Base-by-base conservation (phyloP, 257 asterid species). In the Haberlea rhodopensis region DNA sequence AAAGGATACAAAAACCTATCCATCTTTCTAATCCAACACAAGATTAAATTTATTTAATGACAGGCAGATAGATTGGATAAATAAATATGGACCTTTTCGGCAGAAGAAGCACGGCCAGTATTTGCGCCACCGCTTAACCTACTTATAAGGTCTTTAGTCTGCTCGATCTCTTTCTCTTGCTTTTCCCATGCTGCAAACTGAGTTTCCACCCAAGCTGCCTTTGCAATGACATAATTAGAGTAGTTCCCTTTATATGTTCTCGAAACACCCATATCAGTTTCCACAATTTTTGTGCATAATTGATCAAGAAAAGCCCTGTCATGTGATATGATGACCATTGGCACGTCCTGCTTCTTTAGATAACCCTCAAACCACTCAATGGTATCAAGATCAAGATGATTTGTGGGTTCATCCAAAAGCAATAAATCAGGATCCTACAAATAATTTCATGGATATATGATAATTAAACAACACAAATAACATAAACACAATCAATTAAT, bases 291-390 rank as follows among this genome's bases (percentile, higher is more conserved):
- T 5, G 97, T 89, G 75, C 99, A 94, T 74, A 94, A 32, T 73
- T 89, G 97, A 65, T 94, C 99, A 20, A 94, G 97, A 74, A 94
- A 87, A 73, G 99, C 99, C 79, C 97, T 82, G 57, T 94, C 99
- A 60, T 94, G 99, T 46, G 99, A 94, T 82, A 94, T 90, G 74
- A 94, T 94, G 66, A 94, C 99, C 99, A 94, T 89, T 0, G 99
- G 99, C 40, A 94, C 99, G 57, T 82, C 95, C 78, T 94, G 99
- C 85, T 82, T 87, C 48, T 80, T 81, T 46, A 94, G 88, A 82
- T 94, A 94, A 53, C 89, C 94, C 82, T 94, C 99, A 43, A 94
- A 94, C 99, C 99, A 94, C 78, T 94, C 97, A 26, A 94, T 89
- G 5, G 99, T 87, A 63, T 90, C 97, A 70, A 94, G 99, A 75